A percentile compares a stretch with the other conserved stretches of the same genome.
Conservation (phyloP, 2,329 filamentous ascomycete species). For the Colletotrichum navitas region DNA sequence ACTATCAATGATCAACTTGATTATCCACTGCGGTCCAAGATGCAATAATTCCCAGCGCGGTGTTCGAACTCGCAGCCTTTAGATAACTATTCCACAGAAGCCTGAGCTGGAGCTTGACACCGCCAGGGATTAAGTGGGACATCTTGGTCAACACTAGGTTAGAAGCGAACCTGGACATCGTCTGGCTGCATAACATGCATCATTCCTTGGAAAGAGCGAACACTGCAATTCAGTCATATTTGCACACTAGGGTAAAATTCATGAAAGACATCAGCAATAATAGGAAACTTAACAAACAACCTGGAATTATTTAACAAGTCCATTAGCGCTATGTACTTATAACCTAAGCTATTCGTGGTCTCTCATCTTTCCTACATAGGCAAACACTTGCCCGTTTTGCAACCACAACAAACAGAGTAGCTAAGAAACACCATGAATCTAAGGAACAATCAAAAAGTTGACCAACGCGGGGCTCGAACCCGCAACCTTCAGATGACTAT, state of each 20-base stretch:
- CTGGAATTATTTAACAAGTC: too few relatives aligned
- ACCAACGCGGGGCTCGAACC: slow-evolving; percentile 42
- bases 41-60: slow-evolving; percentile 6
- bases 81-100: not conserved
- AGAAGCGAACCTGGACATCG: slow-evolving; percentile 3
- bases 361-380: too few relatives aligned
- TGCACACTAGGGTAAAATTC: too few relatives aligned
- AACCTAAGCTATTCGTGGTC: too few relatives aligned
- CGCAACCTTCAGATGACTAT: slow-evolving; percentile 36
- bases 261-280: too few relatives aligned
- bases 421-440: too few relatives aligned
- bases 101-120: slow-evolving; percentile 34
- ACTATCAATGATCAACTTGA: not conserved
- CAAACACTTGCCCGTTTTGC: too few relatives aligned
- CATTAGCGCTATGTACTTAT: too few relatives aligned
- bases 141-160: slow-evolving; percentile 26
- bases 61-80: too few relatives aligned
- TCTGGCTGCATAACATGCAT: not conserved
- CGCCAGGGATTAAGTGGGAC: slow-evolving; percentile 26
- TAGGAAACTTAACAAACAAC: too few relatives aligned
- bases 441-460: not conserved
- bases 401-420: too few relatives aligned
- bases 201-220: not conserved
- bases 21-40: not conserved
- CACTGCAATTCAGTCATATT: not conserved